These are phyloP conservation scores for Aspergillus sp. DNA, from an alignment of 2,329 filamentous ascomycete species.

Conservation along the genomic window DNA sequence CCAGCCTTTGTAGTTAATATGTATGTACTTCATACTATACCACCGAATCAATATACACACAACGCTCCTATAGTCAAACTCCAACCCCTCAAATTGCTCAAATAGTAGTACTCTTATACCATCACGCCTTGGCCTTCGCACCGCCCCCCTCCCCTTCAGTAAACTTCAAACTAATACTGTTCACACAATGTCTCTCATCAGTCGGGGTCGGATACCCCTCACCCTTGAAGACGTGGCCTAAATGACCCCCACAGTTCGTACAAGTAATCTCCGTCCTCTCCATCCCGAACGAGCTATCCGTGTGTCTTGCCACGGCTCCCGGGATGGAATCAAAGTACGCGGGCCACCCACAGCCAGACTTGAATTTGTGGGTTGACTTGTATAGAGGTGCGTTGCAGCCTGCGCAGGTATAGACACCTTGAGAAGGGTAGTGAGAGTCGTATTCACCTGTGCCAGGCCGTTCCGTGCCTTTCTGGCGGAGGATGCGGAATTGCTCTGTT, in stretches of 20 bases:
- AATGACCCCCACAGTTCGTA: conserved; percentile 86
- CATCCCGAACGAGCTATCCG: conserved; percentile 79
- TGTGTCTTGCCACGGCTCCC: conserved; percentile 79
- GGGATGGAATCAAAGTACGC: conserved; percentile 96
- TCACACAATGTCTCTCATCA: conserved; percentile 96
- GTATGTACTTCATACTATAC: background rate
- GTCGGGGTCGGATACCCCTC: conserved; percentile 82
- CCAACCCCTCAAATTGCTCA: background rate
- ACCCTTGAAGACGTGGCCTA: conserved; percentile 90
- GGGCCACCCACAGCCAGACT: conserved; percentile 94
- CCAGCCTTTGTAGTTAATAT: background rate
- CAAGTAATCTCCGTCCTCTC: conserved; percentile 89
- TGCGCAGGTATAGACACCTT: conserved; percentile 83
- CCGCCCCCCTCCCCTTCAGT: conserved; percentile 60
- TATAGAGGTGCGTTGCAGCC: conserved; percentile 87
- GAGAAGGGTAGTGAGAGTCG: conserved; percentile 76
- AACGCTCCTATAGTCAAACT: background rate
- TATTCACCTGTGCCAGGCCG: conserved; percentile 75
- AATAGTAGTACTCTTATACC: background rate
- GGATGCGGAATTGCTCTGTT: conserved; percentile 91
- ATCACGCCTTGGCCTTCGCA: conserved; percentile 31
- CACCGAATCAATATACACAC: background rate
- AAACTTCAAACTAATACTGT: conserved; percentile 88
- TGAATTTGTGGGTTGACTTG: conserved; percentile 92
- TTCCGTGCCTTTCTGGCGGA: conserved; percentile 92